A percentile compares a stretch with the other conserved stretches of the same genome.
These are phyloP conservation scores for Boletus sp. DNA, from an alignment of 768 basidiomycete genomes.

Conservation along the genomic window DNA sequence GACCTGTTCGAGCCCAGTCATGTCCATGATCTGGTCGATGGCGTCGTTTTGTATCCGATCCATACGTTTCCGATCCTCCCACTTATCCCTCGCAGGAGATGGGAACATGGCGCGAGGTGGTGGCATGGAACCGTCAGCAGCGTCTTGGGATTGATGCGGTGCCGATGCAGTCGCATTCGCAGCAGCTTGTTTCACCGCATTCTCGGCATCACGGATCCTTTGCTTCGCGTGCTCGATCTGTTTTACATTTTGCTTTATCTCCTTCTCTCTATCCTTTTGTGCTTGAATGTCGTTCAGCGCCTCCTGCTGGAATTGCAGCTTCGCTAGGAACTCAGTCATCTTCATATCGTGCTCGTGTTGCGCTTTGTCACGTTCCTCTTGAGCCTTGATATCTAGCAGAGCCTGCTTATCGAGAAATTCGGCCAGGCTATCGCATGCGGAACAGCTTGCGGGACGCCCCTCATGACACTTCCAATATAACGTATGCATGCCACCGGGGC, in stretches of 20 bases:
- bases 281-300: conserved; percentile 36
- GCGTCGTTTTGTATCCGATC: conserved; percentile 50
- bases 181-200: conserved; percentile 12
- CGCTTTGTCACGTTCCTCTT: conserved; percentile 47
- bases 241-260: conserved; percentile 37
- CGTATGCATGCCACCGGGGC: conserved; percentile 43
- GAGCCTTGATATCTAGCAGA: conserved; percentile 38
- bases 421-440: conserved; percentile 43
- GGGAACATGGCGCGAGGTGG: conserved; percentile 14
- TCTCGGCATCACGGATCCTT: conserved; percentile 11
- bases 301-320: conserved; percentile 35
- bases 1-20: conserved; percentile 69
- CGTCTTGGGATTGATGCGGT: neutral
- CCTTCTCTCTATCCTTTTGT: conserved; percentile 45
- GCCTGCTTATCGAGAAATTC: conserved; percentile 43
- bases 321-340: conserved; percentile 44
- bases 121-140: neutral
- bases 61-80: conserved; percentile 56
- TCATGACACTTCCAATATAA: conserved; percentile 47
- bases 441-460: conserved; percentile 39
- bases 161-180: conserved; percentile 1
- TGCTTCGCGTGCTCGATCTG: conserved; percentile 43
- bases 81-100: conserved; percentile 45
- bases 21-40: conserved; percentile 67
- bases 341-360: conserved; percentile 40